Base-by-base conservation (phyloP, 257 asterid species). In the Jasminum sambac region DNA sequence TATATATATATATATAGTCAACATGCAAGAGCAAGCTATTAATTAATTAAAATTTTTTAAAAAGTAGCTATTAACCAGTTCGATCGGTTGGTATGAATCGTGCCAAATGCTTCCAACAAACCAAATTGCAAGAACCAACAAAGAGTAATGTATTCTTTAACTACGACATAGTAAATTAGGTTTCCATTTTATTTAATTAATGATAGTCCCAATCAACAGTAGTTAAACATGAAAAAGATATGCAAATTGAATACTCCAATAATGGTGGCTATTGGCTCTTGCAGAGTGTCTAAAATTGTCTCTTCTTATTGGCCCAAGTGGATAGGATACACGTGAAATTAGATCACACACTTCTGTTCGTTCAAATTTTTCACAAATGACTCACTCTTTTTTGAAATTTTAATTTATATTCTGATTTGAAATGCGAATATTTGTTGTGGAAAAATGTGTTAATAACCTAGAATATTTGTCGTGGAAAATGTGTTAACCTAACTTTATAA, bases 161-260 rank as follows among this genome's bases (percentile, higher is more conserved):
- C 42, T 13, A 67, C 57, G 5, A 39, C 69, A 24, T 38, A 48
- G 69, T 41, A 62, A 70, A 63, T 55, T 6, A 66, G 69, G 10
- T 19, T n/a, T n/a, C n/a, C 59, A 16, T 6, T 52, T 25, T 63
- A n/a, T n/a, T n/a, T n/a, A n/a, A n/a, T 41, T 70, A 60, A 8
- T 63, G 37, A 1, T 74, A n/a, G 52, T 62, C 43, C 58, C 42
- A 30, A 67, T 62, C 38, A 50, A 77, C 50, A 68, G 68, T 30
- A n/a, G 36, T 30, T 63, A 66, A 41, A 67, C 41, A 57, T 21
- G 78, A 75, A 72, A 75, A 72, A 36, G 79, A 79, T 19, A n/a
- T 66, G 48, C 67, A 72, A 58, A 75, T 75, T 75, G 58, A 75
- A 26, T 67, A 64, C 62, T 67, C 66, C 43, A 30, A 40, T 63